Evolutionary conservation across 2,329 filamentous ascomycete species (phyloP).

Genomic region (Scedosporium aurantiacum): DNA sequence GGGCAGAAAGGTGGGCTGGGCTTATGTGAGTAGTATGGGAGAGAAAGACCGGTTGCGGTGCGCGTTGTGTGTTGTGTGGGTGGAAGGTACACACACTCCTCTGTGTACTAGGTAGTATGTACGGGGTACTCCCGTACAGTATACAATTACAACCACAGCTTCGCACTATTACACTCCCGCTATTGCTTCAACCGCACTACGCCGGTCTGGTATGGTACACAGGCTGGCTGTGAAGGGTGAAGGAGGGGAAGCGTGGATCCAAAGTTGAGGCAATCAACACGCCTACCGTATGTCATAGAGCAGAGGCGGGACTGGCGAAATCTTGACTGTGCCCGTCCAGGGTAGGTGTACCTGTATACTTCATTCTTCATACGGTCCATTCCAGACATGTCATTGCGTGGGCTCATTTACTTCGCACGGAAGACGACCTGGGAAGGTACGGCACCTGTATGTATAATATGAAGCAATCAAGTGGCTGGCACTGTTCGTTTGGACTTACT

Average conservation of each 20-base stretch:
- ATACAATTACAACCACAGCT: neutral
- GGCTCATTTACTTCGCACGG: neutral
- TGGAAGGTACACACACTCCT: neutral
- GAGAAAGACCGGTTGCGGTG: neutral
- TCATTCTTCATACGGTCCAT: neutral
- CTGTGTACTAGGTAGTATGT: constrained; percentile 1
- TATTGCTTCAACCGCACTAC: neutral
- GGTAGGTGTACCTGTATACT: neutral
- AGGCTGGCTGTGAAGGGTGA: neutral
- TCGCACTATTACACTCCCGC: neutral
- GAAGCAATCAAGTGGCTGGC: neutral
- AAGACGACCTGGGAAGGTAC: neutral
- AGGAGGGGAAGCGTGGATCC: neutral
- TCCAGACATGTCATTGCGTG: neutral
- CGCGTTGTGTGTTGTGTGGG: neutral
- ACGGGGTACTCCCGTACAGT: neutral
- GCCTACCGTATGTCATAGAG: neutral
- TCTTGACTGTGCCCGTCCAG: neutral
- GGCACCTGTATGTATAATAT: neutral
- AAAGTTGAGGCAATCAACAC: neutral
- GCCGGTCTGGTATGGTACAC: neutral
- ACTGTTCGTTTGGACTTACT: neutral
- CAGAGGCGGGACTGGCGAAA: neutral
- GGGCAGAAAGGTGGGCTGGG: constrained; percentile 24
- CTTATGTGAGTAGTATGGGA: constrained; percentile 2